A percentile compares a stretch with the other conserved stretches of the same genome.
These are phyloP conservation scores for Ascochyta clinopodiicola DNA, from an alignment of 2,329 filamentous ascomycete genomes.

Conservation along the genomic window DNA sequence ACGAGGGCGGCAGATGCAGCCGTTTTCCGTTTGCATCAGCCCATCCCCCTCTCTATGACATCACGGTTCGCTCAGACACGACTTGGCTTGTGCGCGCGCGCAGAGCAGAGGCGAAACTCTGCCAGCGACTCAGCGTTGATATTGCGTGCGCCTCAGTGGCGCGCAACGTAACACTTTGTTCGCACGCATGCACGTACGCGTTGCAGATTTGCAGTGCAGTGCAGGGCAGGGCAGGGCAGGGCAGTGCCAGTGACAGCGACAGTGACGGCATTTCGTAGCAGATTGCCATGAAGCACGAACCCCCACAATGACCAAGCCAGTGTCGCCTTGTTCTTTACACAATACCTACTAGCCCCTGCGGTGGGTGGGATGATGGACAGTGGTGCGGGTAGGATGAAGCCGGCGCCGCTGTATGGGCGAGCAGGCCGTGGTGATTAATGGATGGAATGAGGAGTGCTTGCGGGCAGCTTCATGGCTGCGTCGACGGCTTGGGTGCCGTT, in stretches of 20 bases:
- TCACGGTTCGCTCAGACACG: slow-evolving; percentile 4
- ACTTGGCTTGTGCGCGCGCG: slow-evolving; percentile 10
- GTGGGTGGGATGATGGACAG: too few relatives aligned
- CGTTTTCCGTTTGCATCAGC: slow-evolving; percentile 17
- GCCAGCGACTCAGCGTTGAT: not conserved
- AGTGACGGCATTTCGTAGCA: not conserved
- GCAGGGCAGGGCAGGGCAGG: too few relatives aligned
- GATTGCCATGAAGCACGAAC: not conserved
- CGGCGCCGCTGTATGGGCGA: slow-evolving; percentile 17
- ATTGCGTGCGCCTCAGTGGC: slow-evolving; percentile 6
- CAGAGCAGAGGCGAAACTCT: slow-evolving; percentile 5
- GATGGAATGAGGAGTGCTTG: slow-evolving; percentile 16
- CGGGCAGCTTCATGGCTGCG: slow-evolving; percentile 8
- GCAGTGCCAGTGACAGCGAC: not conserved
- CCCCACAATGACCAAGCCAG: too few relatives aligned
- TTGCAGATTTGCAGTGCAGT: too few relatives aligned
- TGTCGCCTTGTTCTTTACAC: too few relatives aligned
- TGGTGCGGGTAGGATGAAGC: slow-evolving; percentile 3
- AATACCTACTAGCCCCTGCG: not conserved
- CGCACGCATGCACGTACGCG: too few relatives aligned
- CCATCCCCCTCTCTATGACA: slow-evolving; percentile 9
- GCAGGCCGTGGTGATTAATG: slow-evolving; percentile 10
- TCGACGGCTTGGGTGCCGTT: slow-evolving; percentile 20
- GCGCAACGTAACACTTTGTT: not conserved
- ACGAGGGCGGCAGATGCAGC: slow-evolving; percentile 2